Evolutionary conservation across 805 yeast genomes (phyloP).

Genomic region (Candida rishiriensis): DNA sequence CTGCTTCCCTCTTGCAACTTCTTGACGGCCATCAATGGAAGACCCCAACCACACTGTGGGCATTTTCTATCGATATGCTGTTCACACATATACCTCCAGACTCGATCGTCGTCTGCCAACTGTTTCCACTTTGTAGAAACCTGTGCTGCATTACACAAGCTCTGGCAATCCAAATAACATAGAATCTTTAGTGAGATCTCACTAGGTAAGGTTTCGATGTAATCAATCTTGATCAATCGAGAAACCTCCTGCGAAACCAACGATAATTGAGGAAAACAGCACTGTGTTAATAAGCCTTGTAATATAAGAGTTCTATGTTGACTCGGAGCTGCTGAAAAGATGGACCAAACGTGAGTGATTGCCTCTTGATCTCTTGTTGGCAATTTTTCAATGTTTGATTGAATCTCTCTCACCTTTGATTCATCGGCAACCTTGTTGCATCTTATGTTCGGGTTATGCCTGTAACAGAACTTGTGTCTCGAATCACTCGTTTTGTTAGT

Average conservation of each 20-base stretch:
- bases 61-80: constrained; percentile 97
- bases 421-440: constrained; percentile 68
- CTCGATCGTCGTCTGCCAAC: constrained; percentile 92
- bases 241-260: constrained; percentile 76
- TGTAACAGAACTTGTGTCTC: constrained; percentile 73
- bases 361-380: constrained; percentile 72
- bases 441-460: constrained; percentile 87
- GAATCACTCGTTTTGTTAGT: constrained; percentile 43
- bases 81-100: constrained; percentile 98
- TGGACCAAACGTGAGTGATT: constrained; percentile 78
- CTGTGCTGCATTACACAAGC: constrained; percentile 91
- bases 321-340: constrained; percentile 69
- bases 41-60: constrained; percentile 98
- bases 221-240: constrained; percentile 80
- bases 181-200: constrained; percentile 82
- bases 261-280: constrained; percentile 95
- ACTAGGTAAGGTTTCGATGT: constrained; percentile 76
- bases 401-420: constrained; percentile 58
- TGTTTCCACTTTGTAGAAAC: constrained; percentile 84
- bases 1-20: constrained; percentile 32
- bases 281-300: constrained; percentile 79
- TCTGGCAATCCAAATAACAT: constrained; percentile 86
- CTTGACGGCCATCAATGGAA: constrained; percentile 89
- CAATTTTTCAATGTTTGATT: constrained; percentile 49
- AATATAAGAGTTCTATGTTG: constrained; percentile 70